These are phyloP conservation scores for Stenogyne calaminthoides DNA, from an alignment of 305 asterid genomes.

Conservation along the genomic window DNA sequence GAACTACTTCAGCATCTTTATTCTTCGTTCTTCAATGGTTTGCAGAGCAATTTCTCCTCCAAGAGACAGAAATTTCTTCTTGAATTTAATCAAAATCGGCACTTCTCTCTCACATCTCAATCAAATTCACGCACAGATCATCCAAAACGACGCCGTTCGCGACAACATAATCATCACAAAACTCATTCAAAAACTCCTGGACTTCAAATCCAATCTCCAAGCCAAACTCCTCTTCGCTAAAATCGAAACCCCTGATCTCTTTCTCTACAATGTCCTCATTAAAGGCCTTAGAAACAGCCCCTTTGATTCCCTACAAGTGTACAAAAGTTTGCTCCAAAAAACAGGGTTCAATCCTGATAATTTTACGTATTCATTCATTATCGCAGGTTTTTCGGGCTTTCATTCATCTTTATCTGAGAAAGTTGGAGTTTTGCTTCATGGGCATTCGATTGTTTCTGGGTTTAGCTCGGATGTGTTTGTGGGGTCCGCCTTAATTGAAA, in stretches of 20 bases:
- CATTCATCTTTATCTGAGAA: conserved; percentile 36
- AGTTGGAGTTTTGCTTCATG: conserved; percentile 67
- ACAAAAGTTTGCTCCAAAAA: conserved; percentile 42
- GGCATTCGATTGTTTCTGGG: conserved; percentile 61
- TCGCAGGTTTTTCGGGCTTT: conserved; percentile 51
- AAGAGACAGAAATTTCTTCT: conserved; percentile 51
- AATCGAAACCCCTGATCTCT: conserved; percentile 56
- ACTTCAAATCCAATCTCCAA: conserved; percentile 49
- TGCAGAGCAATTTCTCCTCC: conserved; percentile 42
- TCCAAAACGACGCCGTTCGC: conserved; percentile 43
- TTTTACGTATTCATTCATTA: conserved; percentile 58
- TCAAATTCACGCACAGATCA: conserved; percentile 66
- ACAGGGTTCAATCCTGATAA: conserved; percentile 58
- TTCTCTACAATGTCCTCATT: conserved; percentile 76
- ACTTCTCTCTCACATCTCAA: conserved; percentile 49
- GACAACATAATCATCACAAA: conserved; percentile 61
- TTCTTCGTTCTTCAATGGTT: conserved; percentile 32
- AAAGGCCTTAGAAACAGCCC: conserved; percentile 58
- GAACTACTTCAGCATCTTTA: conserved; percentile 1
- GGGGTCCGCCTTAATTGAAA: conserved; percentile 75
- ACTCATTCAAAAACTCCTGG: conserved; percentile 58
- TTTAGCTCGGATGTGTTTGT: conserved; percentile 66
- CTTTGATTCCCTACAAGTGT: conserved; percentile 47
- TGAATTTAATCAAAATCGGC: conserved; percentile 47
- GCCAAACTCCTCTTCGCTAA: conserved; percentile 60